phyloP scores from a whole-genome alignment of 305 asterid genomes.

The Solanum chacoense region DNA sequence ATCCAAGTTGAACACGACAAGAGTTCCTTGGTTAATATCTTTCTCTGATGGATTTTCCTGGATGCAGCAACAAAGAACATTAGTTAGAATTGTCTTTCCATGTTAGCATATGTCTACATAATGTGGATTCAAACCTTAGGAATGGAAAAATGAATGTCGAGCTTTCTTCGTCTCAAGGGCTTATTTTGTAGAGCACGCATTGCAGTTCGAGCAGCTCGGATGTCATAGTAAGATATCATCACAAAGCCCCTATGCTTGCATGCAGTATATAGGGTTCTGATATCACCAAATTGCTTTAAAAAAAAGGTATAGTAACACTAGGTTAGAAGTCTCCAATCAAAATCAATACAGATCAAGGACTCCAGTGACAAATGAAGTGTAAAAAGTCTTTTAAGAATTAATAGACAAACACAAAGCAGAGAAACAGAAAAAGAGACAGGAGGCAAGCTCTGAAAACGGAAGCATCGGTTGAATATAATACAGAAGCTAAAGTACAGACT shows the following conservation, averaged over 20 bases:
- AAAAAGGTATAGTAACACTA: neutral
- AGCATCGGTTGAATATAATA: neutral
- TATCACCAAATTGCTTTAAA: slow-evolving; percentile 85
- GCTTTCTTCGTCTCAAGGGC: slow-evolving; percentile 84
- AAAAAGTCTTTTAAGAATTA: neutral
- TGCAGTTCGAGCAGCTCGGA: slow-evolving; percentile 93
- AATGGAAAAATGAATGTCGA: slow-evolving; percentile 91
- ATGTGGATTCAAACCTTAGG: slow-evolving; percentile 56
- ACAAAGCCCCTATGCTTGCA: slow-evolving; percentile 98
- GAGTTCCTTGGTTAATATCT: slow-evolving; percentile 95
- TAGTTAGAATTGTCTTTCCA: neutral
- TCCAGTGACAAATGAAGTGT: neutral
- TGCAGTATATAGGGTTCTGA: slow-evolving; percentile 90
- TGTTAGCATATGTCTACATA: neutral
- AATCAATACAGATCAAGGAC: neutral
- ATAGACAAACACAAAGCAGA: neutral
- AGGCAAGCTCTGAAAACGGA: neutral
- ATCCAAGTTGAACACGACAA: slow-evolving; percentile 93
- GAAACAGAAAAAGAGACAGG: neutral
- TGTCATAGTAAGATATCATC: slow-evolving; percentile 98
- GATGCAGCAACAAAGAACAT: slow-evolving; percentile 1
- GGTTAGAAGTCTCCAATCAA: neutral
- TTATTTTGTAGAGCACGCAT: slow-evolving; percentile 88
- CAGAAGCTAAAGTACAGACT: neutral
- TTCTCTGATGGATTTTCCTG: slow-evolving; percentile 98